phyloP scores from a whole-genome alignment of 2,329 filamentous ascomycete genomes.

The Thelonectria blattea region DNA sequence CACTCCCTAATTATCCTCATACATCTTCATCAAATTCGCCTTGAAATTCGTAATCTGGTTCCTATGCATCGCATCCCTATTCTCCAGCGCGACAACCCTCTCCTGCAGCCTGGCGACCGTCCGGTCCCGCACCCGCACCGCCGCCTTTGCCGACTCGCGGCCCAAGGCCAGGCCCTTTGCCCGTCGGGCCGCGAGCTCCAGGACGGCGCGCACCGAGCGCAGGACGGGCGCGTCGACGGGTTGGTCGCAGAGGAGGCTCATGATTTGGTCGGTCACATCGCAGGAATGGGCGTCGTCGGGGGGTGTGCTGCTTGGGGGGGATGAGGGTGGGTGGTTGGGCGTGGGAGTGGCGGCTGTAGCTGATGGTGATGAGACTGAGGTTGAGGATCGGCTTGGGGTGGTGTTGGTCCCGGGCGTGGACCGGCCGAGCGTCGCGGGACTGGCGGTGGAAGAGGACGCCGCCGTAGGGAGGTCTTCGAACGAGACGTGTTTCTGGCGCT shows the following conservation, averaged over 20 bases:
- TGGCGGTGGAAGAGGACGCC: conserved; percentile 13
- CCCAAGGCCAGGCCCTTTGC: conserved; percentile 68
- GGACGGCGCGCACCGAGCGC: conserved; percentile 47
- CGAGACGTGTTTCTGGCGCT: conserved; percentile 43
- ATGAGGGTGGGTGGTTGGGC: no score
- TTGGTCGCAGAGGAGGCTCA: conserved; percentile 54
- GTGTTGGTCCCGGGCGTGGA: conserved; percentile 16
- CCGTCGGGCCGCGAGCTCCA: conserved; percentile 63
- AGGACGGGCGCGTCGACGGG: conserved; percentile 47
- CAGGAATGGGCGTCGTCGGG: conserved; percentile 24
- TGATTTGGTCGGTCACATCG: conserved; percentile 54
- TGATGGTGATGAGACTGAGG: neutral
- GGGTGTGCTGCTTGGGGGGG: conserved; percentile 17
- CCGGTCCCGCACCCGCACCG: conserved; percentile 67
- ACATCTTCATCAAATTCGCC: conserved; percentile 45
- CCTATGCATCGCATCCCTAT: conserved; percentile 40
- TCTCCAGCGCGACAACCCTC: conserved; percentile 48
- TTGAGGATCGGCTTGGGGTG: neutral
- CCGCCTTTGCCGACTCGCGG: conserved; percentile 68
- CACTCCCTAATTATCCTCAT: conserved; percentile 39
- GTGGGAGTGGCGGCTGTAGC: conserved; percentile 2
- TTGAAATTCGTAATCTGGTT: conserved; percentile 47
- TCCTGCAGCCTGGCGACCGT: conserved; percentile 46
- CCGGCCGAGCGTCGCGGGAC: conserved; percentile 17
- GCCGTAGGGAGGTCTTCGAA: conserved; percentile 33